Evolutionary conservation across 1,139 yeast genomes (phyloP).

Genomic region (Blastobotrys persicus): DNA sequence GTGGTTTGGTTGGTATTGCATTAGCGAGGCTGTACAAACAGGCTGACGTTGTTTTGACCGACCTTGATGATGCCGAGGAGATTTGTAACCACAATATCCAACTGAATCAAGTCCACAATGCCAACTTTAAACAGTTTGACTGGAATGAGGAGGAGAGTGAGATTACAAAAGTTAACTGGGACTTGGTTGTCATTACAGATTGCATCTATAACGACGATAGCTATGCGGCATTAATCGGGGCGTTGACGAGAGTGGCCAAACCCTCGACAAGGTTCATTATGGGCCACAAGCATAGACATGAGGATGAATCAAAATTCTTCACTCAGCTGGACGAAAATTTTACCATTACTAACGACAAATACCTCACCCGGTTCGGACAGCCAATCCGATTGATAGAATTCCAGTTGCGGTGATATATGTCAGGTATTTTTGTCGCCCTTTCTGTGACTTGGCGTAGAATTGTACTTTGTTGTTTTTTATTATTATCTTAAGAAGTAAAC

Average conservation of each 20-base stretch:
- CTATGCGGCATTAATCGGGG: slow-evolving; percentile 28
- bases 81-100: slow-evolving; percentile 28
- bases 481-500: too few relatives aligned
- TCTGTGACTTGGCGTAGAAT: too few relatives aligned
- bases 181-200: slow-evolving; percentile 33
- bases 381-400: slow-evolving; percentile 6
- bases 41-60: slow-evolving; percentile 28
- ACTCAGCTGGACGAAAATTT: slow-evolving; percentile 6
- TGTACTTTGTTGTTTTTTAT: too few relatives aligned
- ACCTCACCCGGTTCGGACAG: background rate
- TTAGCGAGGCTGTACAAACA: slow-evolving; percentile 23
- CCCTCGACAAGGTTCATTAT: slow-evolving; percentile 24
- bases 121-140: slow-evolving; percentile 17
- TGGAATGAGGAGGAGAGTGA: slow-evolving; percentile 17
- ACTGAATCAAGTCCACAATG: slow-evolving; percentile 15
- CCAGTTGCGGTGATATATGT: background rate
- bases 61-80: slow-evolving; percentile 30
- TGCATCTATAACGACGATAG: slow-evolving; percentile 34
- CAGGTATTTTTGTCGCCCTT: too few relatives aligned
- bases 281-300: slow-evolving; percentile 33
- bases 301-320: slow-evolving; percentile 28
- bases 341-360: slow-evolving; percentile 1
- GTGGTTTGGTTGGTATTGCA: slow-evolving; percentile 32
- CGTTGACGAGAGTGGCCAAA: slow-evolving; percentile 20
- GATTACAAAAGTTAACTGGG: slow-evolving; percentile 17